These are phyloP conservation scores for Eucommia ulmoides DNA, from an alignment of 257 asterid species.

Conservation along the genomic window DNA sequence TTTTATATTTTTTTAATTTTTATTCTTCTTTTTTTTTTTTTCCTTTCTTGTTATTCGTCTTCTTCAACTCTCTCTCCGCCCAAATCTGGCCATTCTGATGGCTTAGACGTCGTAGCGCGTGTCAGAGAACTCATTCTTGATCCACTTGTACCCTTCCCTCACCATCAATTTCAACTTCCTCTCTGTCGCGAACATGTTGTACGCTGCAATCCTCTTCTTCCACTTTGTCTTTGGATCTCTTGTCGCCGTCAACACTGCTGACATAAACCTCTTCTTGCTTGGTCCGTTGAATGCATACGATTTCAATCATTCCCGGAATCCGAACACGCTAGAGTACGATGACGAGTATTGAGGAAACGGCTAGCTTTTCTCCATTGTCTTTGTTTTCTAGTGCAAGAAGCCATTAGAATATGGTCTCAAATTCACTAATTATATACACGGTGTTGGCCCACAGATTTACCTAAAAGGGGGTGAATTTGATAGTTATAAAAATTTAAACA, in stretches of 20 bases:
- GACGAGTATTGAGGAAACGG: constrained; percentile 45
- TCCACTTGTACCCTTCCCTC: constrained; percentile 68
- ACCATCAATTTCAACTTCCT: constrained; percentile 59
- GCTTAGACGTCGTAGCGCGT: constrained; percentile 29
- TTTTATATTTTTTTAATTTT: too few species aligned
- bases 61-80: too few species aligned
- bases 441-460: too few species aligned
- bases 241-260: constrained; percentile 20
- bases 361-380: constrained; percentile 71
- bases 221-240: constrained; percentile 57
- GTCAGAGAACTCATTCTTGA: constrained; percentile 49
- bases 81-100: too few species aligned
- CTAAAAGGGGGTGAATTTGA: too few species aligned
- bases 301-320: constrained; percentile 10
- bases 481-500: too few species aligned
- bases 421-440: too few species aligned
- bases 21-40: too few species aligned
- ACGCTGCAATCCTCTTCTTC: constrained; percentile 67
- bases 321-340: constrained; percentile 17
- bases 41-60: too few species aligned
- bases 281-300: constrained; percentile 56
- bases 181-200: constrained; percentile 50
- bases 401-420: too few species aligned
- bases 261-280: constrained; percentile 14
- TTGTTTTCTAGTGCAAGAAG: too few species aligned